phyloP scores from a whole-genome alignment of 1,139 yeast species.

The Pichia sp. region DNA sequence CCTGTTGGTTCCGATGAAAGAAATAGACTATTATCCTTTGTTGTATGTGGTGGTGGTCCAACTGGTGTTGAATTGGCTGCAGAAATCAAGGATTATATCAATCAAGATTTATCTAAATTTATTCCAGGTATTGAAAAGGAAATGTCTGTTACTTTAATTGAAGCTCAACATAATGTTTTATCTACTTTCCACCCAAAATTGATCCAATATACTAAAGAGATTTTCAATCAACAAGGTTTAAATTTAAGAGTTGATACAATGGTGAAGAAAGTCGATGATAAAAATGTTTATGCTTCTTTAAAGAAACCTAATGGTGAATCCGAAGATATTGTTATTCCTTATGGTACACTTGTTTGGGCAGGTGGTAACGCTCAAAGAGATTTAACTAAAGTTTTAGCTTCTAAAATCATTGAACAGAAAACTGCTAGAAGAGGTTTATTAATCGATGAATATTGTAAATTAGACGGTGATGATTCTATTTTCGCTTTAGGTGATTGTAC shows the following conservation, averaged over 20 bases:
- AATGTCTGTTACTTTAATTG: constrained; percentile 47
- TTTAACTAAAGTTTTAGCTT: constrained; percentile 38
- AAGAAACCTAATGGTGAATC: constrained; percentile 39
- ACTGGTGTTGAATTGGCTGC: constrained; percentile 90
- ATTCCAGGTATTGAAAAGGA: constrained; percentile 53
- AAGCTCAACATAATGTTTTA: constrained; percentile 53
- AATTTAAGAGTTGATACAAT: constrained; percentile 47
- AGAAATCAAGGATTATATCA: constrained; percentile 59
- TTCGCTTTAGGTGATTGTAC: constrained; percentile 58
- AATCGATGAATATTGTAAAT: constrained; percentile 43
- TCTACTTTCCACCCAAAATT: constrained; percentile 49
- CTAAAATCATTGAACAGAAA: constrained; percentile 49
- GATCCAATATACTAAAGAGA: constrained; percentile 51
- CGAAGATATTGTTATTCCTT: constrained; percentile 39
- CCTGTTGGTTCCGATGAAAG: constrained; percentile 62
- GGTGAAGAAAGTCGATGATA: constrained; percentile 49
- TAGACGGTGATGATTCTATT: constrained; percentile 47
- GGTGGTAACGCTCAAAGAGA: constrained; percentile 57
- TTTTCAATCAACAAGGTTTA: constrained; percentile 47
- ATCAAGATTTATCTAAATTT: constrained; percentile 52
- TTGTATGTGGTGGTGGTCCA: constrained; percentile 90
- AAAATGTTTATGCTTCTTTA: constrained; percentile 39
- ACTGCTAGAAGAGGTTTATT: constrained; percentile 55
- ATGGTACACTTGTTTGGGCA: constrained; percentile 59
- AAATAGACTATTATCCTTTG: constrained; percentile 64